Evolutionary conservation across 2,329 filamentous ascomycete species (phyloP).

Genomic region (Teratosphaeriaceae sp.): DNA sequence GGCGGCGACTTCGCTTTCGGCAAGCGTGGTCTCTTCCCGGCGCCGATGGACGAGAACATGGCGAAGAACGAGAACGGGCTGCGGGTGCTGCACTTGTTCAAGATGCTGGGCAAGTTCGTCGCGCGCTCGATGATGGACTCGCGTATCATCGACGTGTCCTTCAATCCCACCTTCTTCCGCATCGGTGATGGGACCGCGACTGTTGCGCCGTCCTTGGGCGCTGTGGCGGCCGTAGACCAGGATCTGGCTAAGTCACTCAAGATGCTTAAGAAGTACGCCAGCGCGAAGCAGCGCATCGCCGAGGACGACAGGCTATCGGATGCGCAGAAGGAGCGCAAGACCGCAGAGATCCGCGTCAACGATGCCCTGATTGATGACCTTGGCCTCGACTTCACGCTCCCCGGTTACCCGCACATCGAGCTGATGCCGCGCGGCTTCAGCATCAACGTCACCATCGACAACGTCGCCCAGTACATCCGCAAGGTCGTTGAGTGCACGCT

Average conservation of each 20-base stretch:
- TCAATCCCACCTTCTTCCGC: constrained; percentile 97
- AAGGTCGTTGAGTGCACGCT: constrained; percentile 88
- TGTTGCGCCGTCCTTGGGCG: constrained; percentile 77
- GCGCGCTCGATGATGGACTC: constrained; percentile 98
- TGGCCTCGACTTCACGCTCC: constrained; percentile 88
- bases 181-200: constrained; percentile 64
- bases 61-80: constrained; percentile 70
- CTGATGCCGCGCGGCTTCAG: constrained; percentile 69
- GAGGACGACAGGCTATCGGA: constrained; percentile 59
- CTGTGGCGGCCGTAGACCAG: constrained; percentile 82
- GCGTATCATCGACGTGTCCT: constrained; percentile 92
- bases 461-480: constrained; percentile 83
- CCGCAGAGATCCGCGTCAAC: constrained; percentile 65
- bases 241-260: constrained; percentile 79
- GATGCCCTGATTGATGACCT: constrained; percentile 78
- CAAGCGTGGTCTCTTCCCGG: constrained; percentile 79
- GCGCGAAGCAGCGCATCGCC: constrained; percentile 75
- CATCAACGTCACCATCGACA: constrained; percentile 74
- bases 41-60: constrained; percentile 78
- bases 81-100: constrained; percentile 82
- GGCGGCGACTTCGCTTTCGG: constrained; percentile 78
- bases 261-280: constrained; percentile 77
- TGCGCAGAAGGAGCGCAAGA: constrained; percentile 63
- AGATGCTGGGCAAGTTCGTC: constrained; percentile 92
- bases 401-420: constrained; percentile 83